Base-by-base conservation (phyloP, 2,329 filamentous ascomycete species). In the Colletotrichum cuscutae region DNA sequence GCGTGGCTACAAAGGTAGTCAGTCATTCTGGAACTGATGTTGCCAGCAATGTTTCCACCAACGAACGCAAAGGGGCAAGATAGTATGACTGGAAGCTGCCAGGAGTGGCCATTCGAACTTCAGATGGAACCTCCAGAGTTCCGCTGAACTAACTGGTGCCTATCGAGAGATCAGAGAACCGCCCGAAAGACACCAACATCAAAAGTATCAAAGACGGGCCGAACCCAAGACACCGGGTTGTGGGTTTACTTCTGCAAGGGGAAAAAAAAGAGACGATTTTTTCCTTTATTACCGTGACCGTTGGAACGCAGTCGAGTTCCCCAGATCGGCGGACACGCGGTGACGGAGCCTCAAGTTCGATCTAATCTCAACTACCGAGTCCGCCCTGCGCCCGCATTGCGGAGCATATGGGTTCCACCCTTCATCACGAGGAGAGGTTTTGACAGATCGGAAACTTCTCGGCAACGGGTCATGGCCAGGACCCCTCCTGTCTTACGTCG, bases 391-490 rank as follows among this genome's bases (percentile, higher is more conserved):
- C 24, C 53, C 26, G 64, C 57, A 35, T 28, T 37, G 54, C 52
- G 58, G 52, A 58, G 22, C 35, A 4, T 5, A 24, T 49, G 52
- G 30, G 58, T 62, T 22, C 57, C 42, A 4, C 42, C 19, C 42
- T 19, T 49, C 42, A n/a, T 52, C 28, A n/a, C 35, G 49, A 49
- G 19, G 52, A 62, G 22, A 22, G 63, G 7, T 15, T 54, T 32
- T 49, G 42, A 49, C 42, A 22, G 42, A 56, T 71, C 57, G 64
- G 52, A 66, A 65, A 68, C 60, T 49, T 22, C 19, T 49, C 52
- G 13, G 35, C 9, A 46, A 61, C 15, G 37, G 37, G 1, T 19
- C 6, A 19, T 19, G 15, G 37, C 15, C 37, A 42, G 15, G 37
- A 15, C 37, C 37, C 5, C 37, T 42, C 37, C 13, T 7, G 15